Evolutionary conservation across 805 yeast species (phyloP).

Genomic region (Lachancea thermotolerans): DNA sequence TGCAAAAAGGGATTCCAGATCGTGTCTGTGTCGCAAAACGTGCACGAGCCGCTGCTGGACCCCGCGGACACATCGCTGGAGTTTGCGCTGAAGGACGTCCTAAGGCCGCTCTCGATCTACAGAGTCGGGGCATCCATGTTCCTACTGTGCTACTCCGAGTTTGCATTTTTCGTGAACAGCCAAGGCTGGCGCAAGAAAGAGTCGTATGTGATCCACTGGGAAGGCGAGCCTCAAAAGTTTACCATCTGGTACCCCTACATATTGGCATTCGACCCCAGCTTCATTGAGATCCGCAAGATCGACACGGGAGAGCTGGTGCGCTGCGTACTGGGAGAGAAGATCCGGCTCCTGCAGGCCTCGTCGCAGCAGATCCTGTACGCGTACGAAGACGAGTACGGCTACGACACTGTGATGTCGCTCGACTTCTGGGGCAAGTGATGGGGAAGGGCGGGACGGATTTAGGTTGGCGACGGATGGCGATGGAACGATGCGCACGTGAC

Average conservation of each 20-base stretch:
- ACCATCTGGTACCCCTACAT: constrained; percentile 93
- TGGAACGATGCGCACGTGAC: neutral
- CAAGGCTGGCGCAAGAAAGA: constrained; percentile 96
- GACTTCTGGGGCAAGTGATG: constrained; percentile 68
- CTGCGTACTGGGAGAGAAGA: constrained; percentile 89
- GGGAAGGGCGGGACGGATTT: too few species aligned
- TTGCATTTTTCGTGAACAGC: constrained; percentile 87
- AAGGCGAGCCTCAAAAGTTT: constrained; percentile 87
- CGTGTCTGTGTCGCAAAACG: constrained; percentile 75
- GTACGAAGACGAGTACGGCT: constrained; percentile 83
- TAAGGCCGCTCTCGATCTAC: constrained; percentile 88
- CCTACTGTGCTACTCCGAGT: constrained; percentile 81
- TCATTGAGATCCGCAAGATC: constrained; percentile 88
- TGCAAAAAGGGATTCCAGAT: constrained; percentile 96
- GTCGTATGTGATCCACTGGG: constrained; percentile 95
- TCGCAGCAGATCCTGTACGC: constrained; percentile 92
- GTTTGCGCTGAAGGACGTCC: constrained; percentile 64
- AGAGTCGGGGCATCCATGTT: constrained; percentile 77
- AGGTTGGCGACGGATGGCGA: too few species aligned
- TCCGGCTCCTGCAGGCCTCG: constrained; percentile 78
- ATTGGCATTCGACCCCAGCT: constrained; percentile 80
- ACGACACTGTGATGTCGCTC: constrained; percentile 83
- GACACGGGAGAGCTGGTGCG: constrained; percentile 80
- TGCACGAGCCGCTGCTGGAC: constrained; percentile 83
- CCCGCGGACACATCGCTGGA: constrained; percentile 98